phyloP scores from a whole-genome alignment of 768 basidiomycete genomes.

The Harrya chromipes region DNA sequence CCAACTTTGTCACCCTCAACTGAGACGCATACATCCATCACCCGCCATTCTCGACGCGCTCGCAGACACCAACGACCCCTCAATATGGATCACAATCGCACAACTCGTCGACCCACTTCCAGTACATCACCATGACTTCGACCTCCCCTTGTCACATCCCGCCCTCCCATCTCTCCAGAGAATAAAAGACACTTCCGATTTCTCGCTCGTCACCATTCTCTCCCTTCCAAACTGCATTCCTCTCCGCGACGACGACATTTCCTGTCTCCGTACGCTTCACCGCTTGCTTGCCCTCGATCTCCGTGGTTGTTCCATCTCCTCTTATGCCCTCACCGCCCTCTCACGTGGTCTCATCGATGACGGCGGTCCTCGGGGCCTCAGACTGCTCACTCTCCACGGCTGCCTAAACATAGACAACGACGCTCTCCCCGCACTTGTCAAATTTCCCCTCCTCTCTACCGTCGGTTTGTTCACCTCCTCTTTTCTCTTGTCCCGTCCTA shows the following conservation, averaged over 20 bases:
- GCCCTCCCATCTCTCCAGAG: slow-evolving; percentile 55
- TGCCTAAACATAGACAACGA: slow-evolving; percentile 49
- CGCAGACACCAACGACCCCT: slow-evolving; percentile 43
- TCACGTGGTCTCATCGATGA: slow-evolving; percentile 40
- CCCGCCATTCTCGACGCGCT: slow-evolving; percentile 43
- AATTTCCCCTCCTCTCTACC: slow-evolving; percentile 58
- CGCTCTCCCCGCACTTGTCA: slow-evolving; percentile 39
- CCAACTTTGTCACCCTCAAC: slow-evolving; percentile 32
- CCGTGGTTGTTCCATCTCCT: slow-evolving; percentile 48
- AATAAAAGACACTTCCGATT: slow-evolving; percentile 51
- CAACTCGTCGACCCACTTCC: slow-evolving; percentile 62
- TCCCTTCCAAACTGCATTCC: slow-evolving; percentile 52
- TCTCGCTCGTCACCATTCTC: slow-evolving; percentile 63
- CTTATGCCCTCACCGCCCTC: slow-evolving; percentile 52
- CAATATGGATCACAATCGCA: slow-evolving; percentile 58
- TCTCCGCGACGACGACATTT: slow-evolving; percentile 58
- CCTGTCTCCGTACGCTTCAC: slow-evolving; percentile 49
- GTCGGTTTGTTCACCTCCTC: slow-evolving; percentile 44
- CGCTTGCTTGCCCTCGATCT: slow-evolving; percentile 63
- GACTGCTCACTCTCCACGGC: slow-evolving; percentile 54
- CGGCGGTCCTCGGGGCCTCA: slow-evolving; percentile 53
- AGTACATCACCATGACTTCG: slow-evolving; percentile 25
- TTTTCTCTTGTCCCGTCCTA: slow-evolving; percentile 1
- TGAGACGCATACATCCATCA: slow-evolving; percentile 33
- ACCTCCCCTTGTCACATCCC: slow-evolving; percentile 51